These are phyloP conservation scores for Podila epigama DNA, from an alignment of 192 early-diverging fungal species.

Conservation along the genomic window DNA sequence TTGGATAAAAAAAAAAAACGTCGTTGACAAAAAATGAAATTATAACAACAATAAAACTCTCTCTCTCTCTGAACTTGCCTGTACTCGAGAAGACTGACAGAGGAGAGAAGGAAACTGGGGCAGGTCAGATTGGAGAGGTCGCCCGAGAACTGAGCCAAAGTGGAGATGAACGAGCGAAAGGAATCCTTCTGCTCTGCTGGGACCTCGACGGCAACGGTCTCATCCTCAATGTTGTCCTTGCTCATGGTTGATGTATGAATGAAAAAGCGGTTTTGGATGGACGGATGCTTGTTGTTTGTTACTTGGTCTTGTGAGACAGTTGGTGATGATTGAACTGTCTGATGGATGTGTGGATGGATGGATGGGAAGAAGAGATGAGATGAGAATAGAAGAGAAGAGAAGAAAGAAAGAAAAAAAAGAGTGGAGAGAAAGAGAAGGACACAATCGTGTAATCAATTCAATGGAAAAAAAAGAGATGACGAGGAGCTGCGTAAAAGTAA, in stretches of 20 bases:
- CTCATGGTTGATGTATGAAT: neutral
- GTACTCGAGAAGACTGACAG: slow-evolving; percentile 83
- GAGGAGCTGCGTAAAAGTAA: no score
- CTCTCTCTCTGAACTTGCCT: slow-evolving; percentile 54
- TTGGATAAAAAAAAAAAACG: neutral
- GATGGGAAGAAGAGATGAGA: neutral
- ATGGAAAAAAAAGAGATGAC: no score
- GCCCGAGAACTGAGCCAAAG: slow-evolving; percentile 79
- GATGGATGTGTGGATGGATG: neutral
- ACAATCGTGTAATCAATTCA: no score
- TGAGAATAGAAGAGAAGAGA: neutral
- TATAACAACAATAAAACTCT: neutral
- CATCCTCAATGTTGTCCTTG: slow-evolving; percentile 32
- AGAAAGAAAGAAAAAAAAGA: neutral
- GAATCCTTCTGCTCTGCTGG: slow-evolving; percentile 68
- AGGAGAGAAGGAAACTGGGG: slow-evolving; percentile 80
- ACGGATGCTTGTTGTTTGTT: neutral
- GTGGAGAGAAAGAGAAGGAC: no score
- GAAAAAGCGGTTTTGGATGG: neutral
- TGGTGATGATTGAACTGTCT: neutral
- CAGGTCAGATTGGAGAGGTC: slow-evolving; percentile 82
- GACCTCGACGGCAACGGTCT: slow-evolving; percentile 44
- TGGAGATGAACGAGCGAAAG: slow-evolving; percentile 71
- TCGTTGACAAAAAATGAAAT: neutral
- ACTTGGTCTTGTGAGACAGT: no score